Base-by-base conservation (phyloP, 352 stramenopile species). In the Globisporangium solare region DNA sequence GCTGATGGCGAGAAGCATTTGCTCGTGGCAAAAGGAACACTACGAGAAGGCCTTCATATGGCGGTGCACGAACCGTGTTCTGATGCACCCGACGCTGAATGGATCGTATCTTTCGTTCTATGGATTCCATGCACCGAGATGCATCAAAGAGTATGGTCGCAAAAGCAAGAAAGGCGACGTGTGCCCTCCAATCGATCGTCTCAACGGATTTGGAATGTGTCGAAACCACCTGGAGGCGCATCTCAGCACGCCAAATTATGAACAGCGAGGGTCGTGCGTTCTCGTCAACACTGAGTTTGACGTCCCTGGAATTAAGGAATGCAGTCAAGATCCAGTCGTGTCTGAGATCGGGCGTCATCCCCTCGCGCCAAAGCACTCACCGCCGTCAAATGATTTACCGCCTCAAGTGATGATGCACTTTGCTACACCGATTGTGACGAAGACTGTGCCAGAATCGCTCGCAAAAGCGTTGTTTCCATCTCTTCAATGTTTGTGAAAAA, bases 171-270 rank as follows among this genome's bases (percentile, higher is more conserved):
- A 62, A 20, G 49, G 47, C 10, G 3, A 39, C 5, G 1, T 22
- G 11, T 92, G 82, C 48, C 67, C 75, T 5, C 3, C 58, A 0
- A 82, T 92, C 13, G 72, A 83, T 8, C 74, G 68, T 10, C 69
- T 71, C 21, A 92, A 89, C 42, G 39, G 50, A 0, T 86, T 87
- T 64, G 82, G 82, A 0, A 69, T 92, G 61, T 92, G 82, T 22
- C 74, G 77, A 20, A 88, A 89, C 56, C 82, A 89, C 48, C 48
- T 88, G 11, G 79, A 88, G 63, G 75, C 79, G 2, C 67, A 87
- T 22, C 54, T 89, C 39, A 88, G 66, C 48, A 72, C 57, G 13
- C 54, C 85, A n/a, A 58, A 52, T 15, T 86, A 74, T 46, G 74
- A 89, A 54, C 60, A 65, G n/a, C 73, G 79, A 10, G 70, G 67